Evolutionary conservation across 495 filamentous ascomycete species (phyloP).

Genomic region (Lophiotrema nucula): DNA sequence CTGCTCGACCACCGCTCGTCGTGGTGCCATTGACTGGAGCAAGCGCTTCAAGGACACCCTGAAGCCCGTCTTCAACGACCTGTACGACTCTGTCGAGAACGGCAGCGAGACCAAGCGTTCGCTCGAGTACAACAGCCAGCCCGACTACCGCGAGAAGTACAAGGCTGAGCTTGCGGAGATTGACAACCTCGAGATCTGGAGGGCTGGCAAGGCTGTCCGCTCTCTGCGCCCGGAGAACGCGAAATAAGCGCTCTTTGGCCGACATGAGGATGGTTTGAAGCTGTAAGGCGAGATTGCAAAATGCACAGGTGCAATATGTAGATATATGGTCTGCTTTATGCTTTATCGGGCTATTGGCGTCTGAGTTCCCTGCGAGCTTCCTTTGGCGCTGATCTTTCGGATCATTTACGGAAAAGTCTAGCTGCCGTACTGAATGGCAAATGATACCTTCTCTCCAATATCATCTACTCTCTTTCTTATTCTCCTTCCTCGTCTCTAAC

Average conservation of each 20-base stretch:
- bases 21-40: conserved; percentile 98
- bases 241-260: conserved; percentile 54
- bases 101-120: conserved; percentile 91
- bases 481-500: neutral
- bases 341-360: neutral
- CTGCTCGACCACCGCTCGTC: conserved; percentile 96
- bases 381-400: neutral
- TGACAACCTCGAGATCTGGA: conserved; percentile 95
- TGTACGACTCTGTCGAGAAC: conserved; percentile 86
- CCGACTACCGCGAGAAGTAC: conserved; percentile 93
- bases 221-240: conserved; percentile 88
- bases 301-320: neutral
- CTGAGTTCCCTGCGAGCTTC: neutral
- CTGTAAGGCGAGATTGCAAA: neutral
- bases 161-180: conserved; percentile 97
- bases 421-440: neutral
- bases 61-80: conserved; percentile 96
- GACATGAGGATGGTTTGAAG: neutral
- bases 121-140: conserved; percentile 90
- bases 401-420: neutral
- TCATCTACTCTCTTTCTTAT: neutral
- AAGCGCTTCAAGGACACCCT: conserved; percentile 88
- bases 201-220: conserved; percentile 94
- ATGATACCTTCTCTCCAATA: conserved; percentile 9
- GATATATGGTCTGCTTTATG: neutral